Conservation (phyloP, 2,329 filamentous ascomycete species). For the Aurifilum marmelostoma region DNA sequence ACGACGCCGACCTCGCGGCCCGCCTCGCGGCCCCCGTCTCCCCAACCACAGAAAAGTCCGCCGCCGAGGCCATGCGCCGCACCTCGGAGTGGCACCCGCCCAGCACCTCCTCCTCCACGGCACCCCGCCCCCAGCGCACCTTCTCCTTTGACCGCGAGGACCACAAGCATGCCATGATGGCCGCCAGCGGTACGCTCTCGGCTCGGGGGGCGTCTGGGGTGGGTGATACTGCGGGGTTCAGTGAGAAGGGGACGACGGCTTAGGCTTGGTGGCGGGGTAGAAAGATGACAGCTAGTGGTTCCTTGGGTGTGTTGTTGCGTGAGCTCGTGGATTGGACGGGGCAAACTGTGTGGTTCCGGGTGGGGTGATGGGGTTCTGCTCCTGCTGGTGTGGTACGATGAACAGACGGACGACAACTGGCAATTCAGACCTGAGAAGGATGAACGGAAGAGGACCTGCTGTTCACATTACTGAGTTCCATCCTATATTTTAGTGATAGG, state of each 20-base stretch:
- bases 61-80: constrained; percentile 38
- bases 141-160: constrained; percentile 61
- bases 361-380: neutral
- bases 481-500: neutral
- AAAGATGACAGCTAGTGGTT: neutral
- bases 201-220: constrained; percentile 31
- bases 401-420: neutral
- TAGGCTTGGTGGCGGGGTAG: neutral
- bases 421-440: neutral
- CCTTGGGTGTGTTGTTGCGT: neutral
- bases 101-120: neutral
- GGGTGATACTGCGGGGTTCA: neutral
- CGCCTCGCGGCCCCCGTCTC: constrained; percentile 30
- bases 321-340: neutral
- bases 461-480: neutral
- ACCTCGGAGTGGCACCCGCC: constrained; percentile 52
- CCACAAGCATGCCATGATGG: constrained; percentile 57
- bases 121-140: constrained; percentile 48
- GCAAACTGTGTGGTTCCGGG: neutral
- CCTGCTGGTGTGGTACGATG: neutral
- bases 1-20: constrained; percentile 30
- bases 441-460: neutral
- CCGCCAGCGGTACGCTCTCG: constrained; percentile 22
- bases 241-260: neutral
- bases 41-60: constrained; percentile 29